phyloP scores from a whole-genome alignment of 2,329 filamentous ascomycete genomes.

The Colletotrichum sojae region DNA sequence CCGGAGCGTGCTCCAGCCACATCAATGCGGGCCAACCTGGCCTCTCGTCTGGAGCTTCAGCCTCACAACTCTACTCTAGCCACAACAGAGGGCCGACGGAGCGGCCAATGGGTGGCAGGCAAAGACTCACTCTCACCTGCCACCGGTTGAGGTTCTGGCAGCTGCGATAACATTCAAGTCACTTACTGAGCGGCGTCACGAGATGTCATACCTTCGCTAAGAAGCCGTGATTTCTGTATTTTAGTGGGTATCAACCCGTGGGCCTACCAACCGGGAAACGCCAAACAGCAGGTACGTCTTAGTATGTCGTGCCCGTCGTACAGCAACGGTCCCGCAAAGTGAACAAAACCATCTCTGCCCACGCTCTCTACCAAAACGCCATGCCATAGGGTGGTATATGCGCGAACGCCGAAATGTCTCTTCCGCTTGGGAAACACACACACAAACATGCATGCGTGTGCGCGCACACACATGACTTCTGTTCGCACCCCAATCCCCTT shows the following conservation, averaged over 20 bases:
- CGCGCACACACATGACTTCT: neutral
- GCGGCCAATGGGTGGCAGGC: conserved; percentile 19
- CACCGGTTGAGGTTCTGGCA: neutral
- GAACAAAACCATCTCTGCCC: conserved; percentile 17
- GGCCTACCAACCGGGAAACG: neutral
- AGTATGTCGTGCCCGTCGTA: neutral
- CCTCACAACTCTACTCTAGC: conserved; percentile 7
- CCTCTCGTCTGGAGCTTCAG: conserved; percentile 20
- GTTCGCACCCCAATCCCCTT: conserved; percentile 44
- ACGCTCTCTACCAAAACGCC: conserved; percentile 23
- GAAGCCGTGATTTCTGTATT: conserved; percentile 14
- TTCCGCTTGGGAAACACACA: neutral
- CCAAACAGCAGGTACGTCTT: neutral
- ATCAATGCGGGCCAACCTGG: neutral
- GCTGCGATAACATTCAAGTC: neutral
- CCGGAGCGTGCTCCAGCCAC: conserved; percentile 32
- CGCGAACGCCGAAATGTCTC: neutral
- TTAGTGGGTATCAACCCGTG: conserved; percentile 37
- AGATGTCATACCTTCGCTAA: neutral
- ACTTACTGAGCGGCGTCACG: neutral
- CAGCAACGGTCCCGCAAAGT: neutral
- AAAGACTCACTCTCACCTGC: conserved; percentile 31
- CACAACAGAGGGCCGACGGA: neutral
- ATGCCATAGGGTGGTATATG: neutral
- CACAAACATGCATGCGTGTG: neutral